Evolutionary conservation across 2,329 filamentous ascomycete genomes (phyloP), one percentile per base, ranked within the genome.

Genomic region (Pseudogymnoascus verrucosus): DNA sequence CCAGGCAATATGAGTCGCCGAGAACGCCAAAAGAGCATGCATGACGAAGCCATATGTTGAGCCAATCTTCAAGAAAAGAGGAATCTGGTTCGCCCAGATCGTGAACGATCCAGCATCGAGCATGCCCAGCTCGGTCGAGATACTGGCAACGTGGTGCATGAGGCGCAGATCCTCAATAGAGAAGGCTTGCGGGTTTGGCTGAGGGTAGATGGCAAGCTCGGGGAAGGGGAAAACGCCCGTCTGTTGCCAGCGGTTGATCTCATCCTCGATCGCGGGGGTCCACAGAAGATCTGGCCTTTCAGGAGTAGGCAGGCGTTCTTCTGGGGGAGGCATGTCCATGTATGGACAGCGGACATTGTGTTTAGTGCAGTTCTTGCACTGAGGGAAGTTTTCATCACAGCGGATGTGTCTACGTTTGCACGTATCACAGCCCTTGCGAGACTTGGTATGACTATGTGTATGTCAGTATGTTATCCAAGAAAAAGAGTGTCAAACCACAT

Each of bases 321-420:
- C 87, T 64, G 88, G 82, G 54, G 85, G 81, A 60, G 89, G 85
- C 73, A 88, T 87, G 74, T 98, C 93, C 82, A 96, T 96, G 80
- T 98, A 99, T 71, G 96, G 95, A 78, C 95, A 99, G 72, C 93
- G 90, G 71, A 96, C 95, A 79, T 97, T 96, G 79, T 99, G 95
- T 79, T 98, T 99, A 66, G 93, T 97, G 78, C 95, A 99, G 78
- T 99, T 99, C 73, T 91, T 91, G 80, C 93, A 99, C 84, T 99
- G 95, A 61, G 95, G 95, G 73, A 96, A 97, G 70, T 87, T 96
- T 77, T 99, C 95, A 74, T 99, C 95, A 78, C 95, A 99, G 72
- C 95, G 86, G 75, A 99, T 99, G 78, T 99, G 95, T 75, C 95
- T 87, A 75, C 90, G 89, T 79, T 99, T 99, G 84, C 95, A 99